Base-by-base conservation (phyloP, 2,329 filamentous ascomycete genomes). In the Pseudogymnoascus sp. region DNA sequence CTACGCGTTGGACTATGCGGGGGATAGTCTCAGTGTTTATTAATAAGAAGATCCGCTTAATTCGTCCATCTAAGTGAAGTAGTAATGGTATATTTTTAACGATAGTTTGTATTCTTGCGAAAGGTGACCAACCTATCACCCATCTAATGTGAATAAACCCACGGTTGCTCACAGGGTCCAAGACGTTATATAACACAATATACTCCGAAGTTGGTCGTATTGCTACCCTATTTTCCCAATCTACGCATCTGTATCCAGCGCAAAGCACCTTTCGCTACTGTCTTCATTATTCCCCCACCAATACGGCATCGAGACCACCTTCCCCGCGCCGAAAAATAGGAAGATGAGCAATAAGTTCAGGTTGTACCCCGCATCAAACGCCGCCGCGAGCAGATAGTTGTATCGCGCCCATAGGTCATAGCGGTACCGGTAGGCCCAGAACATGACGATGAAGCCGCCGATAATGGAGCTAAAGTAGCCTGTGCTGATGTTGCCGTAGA, bases 321-420 rank as follows among this genome's bases (percentile, higher is more conserved):
- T 85, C 0, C 78, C 83, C 6, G 80, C 79, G 1, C 82, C 81
- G 67, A 86, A 84, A 65, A 80, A 82, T 64, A 86, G 70, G 70
- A 86, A 87, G n/a, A 85, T 80, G 17, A 86, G 74, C 65, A 87
- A 67, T 78, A 86, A 79, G 66, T 85, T 84, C 19, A 86, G 74
- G 70, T 87, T 87, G 70, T 84, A 87, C 0, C 82, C 84, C 0
- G 83, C 83, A 71, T 87, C 84, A 67, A 86, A 83, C 0, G 84
- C 83, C 1, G 83, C 84, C 0, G 83, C 84, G 15, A 86, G 71
- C 35, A 87, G 79, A 67, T 85, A 87, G 66, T 85, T 86, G 72
- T 85, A 87, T 15, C 80, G 74, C 59, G 82, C 80, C 83, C 83
- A 87, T 7, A 84, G 73, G 62, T 82, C 76, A 64, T 84, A 85